These are phyloP conservation scores for Gloeophyllum trabeum DNA, from an alignment of 768 basidiomycete genomes.

Conservation along the genomic window DNA sequence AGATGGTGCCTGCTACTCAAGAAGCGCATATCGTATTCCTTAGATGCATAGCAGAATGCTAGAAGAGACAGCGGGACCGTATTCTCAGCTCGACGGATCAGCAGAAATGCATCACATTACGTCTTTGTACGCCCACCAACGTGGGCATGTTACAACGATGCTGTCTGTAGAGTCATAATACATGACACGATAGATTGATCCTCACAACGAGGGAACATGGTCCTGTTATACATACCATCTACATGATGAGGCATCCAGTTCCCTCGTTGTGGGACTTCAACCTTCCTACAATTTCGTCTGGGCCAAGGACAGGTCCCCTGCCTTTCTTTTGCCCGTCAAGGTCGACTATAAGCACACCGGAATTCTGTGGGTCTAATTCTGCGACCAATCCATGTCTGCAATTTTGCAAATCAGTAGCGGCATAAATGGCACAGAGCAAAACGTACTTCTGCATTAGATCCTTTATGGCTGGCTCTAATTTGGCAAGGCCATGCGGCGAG, in stretches of 20 bases:
- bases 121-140: too few relatives aligned
- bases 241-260: constrained; percentile 64
- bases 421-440: constrained; percentile 1
- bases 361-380: constrained; percentile 67
- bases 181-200: neutral
- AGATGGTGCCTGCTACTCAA: too few relatives aligned
- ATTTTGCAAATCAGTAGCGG: neutral
- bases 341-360: constrained; percentile 76
- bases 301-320: constrained; percentile 29
- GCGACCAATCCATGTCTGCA: constrained; percentile 62
- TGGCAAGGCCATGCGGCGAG: constrained; percentile 62
- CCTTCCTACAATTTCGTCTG: constrained; percentile 47
- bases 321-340: constrained; percentile 33
- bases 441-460: constrained; percentile 72
- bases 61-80: too few relatives aligned
- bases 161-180: too few relatives aligned
- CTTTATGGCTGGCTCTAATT: constrained; percentile 88
- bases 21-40: too few relatives aligned
- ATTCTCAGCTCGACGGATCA: too few relatives aligned
- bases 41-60: too few relatives aligned
- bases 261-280: constrained; percentile 29
- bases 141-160: too few relatives aligned
- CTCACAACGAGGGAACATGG: neutral
- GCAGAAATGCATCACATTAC: too few relatives aligned
- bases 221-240: constrained; percentile 8